Conservation (phyloP, 31 red algal genomes). For the Endocladia muricata region DNA sequence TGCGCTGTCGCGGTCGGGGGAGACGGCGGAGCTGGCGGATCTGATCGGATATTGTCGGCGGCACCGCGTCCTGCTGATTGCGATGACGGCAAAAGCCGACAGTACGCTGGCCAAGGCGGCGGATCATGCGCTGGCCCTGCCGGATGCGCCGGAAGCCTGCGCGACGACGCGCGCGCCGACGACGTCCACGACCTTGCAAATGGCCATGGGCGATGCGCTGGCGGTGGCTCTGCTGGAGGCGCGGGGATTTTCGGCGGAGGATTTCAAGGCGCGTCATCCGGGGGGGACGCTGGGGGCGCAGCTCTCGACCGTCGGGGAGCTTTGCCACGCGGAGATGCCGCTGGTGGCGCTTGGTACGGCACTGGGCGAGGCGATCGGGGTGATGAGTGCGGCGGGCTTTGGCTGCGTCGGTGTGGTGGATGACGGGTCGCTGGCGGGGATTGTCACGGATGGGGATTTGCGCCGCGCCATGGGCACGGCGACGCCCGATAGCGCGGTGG, state of each 20-base stretch:
- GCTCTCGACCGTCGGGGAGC: not conserved
- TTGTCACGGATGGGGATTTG: slow-evolving; percentile 6
- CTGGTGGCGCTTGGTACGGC: not conserved
- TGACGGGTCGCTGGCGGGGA: not conserved
- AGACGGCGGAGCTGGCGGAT: not conserved
- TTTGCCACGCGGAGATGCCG: not conserved
- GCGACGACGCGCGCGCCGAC: not conserved
- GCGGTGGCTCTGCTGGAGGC: not conserved
- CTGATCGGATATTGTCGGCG: not conserved
- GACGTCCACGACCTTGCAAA: not conserved
- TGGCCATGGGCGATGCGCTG: not conserved
- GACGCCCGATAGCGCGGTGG: not conserved
- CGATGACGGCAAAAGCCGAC: not conserved
- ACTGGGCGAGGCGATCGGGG: not conserved
- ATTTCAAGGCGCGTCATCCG: not conserved
- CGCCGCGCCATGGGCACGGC: not conserved
- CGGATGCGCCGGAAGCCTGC: not conserved
- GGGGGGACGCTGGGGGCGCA: not conserved
- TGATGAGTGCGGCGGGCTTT: not conserved
- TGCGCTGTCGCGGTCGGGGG: not conserved
- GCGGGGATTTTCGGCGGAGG: not conserved
- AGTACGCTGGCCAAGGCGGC: not conserved
- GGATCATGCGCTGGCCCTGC: not conserved
- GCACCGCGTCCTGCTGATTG: not conserved
- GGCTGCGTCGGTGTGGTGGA: not conserved